Percentiles rank a stretch among this genome's conserved stretches.
phyloP scores from a whole-genome alignment of 2,329 filamentous ascomycete species.

The Colletotrichum zoysiae region DNA sequence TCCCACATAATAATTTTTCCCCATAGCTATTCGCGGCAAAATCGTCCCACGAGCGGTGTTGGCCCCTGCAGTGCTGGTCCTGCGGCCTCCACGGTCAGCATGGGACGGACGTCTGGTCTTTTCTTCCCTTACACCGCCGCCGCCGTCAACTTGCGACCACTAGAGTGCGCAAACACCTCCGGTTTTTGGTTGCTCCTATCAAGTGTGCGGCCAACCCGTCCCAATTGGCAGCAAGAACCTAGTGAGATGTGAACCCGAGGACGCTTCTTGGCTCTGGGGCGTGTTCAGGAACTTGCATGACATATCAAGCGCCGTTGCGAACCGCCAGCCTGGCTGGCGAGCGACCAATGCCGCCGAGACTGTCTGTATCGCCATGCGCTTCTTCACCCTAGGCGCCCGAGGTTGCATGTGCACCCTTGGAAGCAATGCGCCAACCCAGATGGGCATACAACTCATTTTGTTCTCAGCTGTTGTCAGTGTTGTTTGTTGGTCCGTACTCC shows the following conservation, averaged over 20 bases:
- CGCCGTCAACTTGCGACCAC: background rate
- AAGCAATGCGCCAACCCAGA: background rate
- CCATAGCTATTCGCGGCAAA: conserved; percentile 35
- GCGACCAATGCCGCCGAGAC: conserved; percentile 14
- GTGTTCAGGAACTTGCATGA: conserved; percentile 23
- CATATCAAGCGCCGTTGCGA: conserved; percentile 22
- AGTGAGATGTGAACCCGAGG: background rate
- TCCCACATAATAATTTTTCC: conserved; percentile 38
- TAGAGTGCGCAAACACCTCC: background rate
- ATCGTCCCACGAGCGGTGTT: conserved; percentile 34
- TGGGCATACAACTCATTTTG: background rate
- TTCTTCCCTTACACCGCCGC: conserved; percentile 8
- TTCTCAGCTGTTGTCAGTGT: background rate
- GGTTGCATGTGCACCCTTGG: background rate
- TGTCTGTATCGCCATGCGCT: background rate
- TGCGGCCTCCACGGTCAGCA: background rate
- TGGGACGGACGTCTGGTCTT: background rate
- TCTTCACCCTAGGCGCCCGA: conserved; percentile 10
- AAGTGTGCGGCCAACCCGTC: background rate
- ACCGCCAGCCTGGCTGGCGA: conserved; percentile 16
- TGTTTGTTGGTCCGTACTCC: background rate
- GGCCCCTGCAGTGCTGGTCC: conserved; percentile 27
- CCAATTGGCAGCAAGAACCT: background rate
- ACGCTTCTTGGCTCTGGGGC: background rate
- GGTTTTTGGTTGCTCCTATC: background rate